phyloP scores from a whole-genome alignment of 2,329 filamentous ascomycete species.

The Camillea tinctor region DNA sequence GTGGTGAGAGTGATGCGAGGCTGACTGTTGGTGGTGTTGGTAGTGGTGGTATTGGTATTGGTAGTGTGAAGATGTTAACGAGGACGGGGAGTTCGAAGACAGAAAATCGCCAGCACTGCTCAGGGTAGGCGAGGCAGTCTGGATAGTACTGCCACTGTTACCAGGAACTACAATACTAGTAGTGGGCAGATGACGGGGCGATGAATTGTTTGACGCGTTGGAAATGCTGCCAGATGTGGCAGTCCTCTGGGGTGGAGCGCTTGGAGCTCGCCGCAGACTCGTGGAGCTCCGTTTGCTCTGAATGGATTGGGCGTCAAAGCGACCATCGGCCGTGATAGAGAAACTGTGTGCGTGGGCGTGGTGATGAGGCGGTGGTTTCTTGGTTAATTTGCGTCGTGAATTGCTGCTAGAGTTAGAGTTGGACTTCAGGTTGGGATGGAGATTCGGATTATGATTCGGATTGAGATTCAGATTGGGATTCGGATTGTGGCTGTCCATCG shows the following conservation, averaged over 20 bases:
- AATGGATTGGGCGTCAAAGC: constrained; percentile 56
- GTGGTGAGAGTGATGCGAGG: constrained; percentile 19
- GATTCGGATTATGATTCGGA: too few species aligned
- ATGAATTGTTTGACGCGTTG: constrained; percentile 47
- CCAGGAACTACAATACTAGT: constrained; percentile 16
- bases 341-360: constrained; percentile 50
- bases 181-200: constrained; percentile 45
- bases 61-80: constrained; percentile 24
- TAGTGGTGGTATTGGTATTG: constrained; percentile 25
- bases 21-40: constrained; percentile 12
- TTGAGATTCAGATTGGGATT: too few species aligned
- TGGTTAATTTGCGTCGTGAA: constrained; percentile 60
- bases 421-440: too few species aligned
- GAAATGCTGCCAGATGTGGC: constrained; percentile 32
- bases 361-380: constrained; percentile 56
- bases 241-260: constrained; percentile 49
- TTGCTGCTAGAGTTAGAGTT: constrained; percentile 11
- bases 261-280: constrained; percentile 60
- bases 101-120: not conserved
- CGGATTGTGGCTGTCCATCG: constrained; percentile 43
- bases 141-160: constrained; percentile 9
- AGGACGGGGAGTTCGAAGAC: not conserved
- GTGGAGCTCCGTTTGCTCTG: constrained; percentile 64
- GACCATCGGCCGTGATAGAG: constrained; percentile 48
- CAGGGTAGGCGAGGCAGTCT: not conserved